Evolutionary conservation across 1,284 basidiomycete species (phyloP), one percentile per base, ranked within the genome.

Genomic region (Microbotryum intermedium): DNA sequence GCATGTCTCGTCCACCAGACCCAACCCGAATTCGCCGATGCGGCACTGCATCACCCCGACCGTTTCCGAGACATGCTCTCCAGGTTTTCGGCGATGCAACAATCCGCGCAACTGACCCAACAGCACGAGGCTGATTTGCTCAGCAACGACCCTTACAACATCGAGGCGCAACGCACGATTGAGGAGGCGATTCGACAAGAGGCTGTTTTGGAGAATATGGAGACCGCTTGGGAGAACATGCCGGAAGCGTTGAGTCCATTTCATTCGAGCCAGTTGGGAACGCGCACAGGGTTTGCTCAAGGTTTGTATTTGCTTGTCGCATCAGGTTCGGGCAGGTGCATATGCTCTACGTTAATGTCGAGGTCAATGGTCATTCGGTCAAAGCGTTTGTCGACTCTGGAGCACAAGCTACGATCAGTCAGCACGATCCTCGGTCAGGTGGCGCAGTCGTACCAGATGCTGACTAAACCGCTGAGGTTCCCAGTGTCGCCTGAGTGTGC

Each of bases 311-410:
- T n/a, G 10, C 16, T 28, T 30, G 6, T 42, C 43, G n/a, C 73
- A 73, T 48, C 71, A 75, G 61, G 63, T 98, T 98, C 75, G 95
- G 91, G 20, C 82, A 86, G 60, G 95, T 98, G 13, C 88, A 84
- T 2, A 98, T 98, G 95, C 85, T 98, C 53, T 98, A 94, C 61
- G 70, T 79, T 66, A 70, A 79, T 53, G 85, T 94, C 0, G 92
- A 97, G 72, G 91, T 98, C 4, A 98, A 98, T 71, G 88, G 88
- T 0, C 81, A 82, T 56, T 84, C 85, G 1, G 84, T 97, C 43
- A 95, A 93, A 74, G 95, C 95, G 0, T 98, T 98, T 72, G 95
- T 98, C 26, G 94, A 98, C 73, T 94, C 90, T 67, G 94, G 94
- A 28, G 94, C 95, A 4, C 95, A 98, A 70, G 84, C 85, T 58